Base-by-base conservation (phyloP, 306 rosid species). In the Amphicarpaea edgeworthii region DNA sequence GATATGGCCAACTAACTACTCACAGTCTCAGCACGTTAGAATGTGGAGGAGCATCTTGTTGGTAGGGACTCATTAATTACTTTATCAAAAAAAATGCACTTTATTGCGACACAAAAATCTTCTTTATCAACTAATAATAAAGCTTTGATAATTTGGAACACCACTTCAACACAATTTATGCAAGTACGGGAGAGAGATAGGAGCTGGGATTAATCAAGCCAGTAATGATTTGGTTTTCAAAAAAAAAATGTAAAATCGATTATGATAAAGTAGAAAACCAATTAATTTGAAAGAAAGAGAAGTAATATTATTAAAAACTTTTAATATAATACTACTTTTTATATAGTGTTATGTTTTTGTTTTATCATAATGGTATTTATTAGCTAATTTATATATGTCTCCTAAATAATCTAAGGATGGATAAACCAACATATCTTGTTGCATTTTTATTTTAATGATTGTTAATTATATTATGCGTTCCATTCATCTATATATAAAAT, bases 21-120 rank as follows among this genome's bases (percentile, higher is more conserved):
- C 61, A 70, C 64, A 70, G 63, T 78, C 19, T 17, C 59, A 70
- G 62, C 79, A 49, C 61, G 55, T 54, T 12, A 58, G 68, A 57
- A 57, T 46, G 70, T 73, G 79, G 76, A 74, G 79, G 76, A 74
- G 65, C 63, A n/a, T 75, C 21, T 50, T 40, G 17, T 21, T 62
- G 43, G 65, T 76, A 21, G 72, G 80, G 43, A 12, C 59, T 24
- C 30, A 23, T 51, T 76, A 65, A 23, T 51, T 76, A 65, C 30
- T 38, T 40, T 20, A 47, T 58, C 42, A 14, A 17, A 67, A 17
- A 14, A 17, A 67, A 17, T 68, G 59, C 8, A 26, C 15, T 58
- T 50, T 68, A n/a, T 75, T 40, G 17, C 23, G 80, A 75, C 62
- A 75, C 42, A 59, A 53, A 51, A 40, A 49, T 68, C 67, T 73